Evolutionary conservation across 2,329 filamentous ascomycete genomes (phyloP).

Genomic region (Fusarium foetens): DNA sequence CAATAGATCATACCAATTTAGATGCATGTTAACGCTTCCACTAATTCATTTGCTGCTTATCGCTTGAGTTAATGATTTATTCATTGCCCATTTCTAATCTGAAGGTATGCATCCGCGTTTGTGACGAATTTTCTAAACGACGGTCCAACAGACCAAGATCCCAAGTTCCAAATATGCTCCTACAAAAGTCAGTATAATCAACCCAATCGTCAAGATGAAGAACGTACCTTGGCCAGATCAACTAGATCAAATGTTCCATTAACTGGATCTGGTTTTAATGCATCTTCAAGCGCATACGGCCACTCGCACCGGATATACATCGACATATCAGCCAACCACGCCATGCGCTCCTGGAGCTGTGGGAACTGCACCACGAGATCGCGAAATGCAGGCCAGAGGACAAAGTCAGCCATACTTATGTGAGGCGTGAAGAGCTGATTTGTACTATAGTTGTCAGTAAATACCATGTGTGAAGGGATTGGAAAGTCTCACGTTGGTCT

Average conservation of each 20-base stretch:
- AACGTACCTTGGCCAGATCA: slow-evolving; percentile 6
- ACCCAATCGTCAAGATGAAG: rapidly evolving
- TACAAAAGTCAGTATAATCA: not conserved
- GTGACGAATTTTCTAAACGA: not conserved
- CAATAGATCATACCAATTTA: rapidly evolving
- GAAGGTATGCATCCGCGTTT: slow-evolving; percentile 3
- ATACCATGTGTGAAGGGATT: rapidly evolving
- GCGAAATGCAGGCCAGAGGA: slow-evolving; percentile 12
- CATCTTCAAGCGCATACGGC: slow-evolving; percentile 10
- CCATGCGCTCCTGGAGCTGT: slow-evolving; percentile 22
- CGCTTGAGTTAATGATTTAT: rapidly evolving
- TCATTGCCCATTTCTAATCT: not conserved
- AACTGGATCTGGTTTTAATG: not conserved
- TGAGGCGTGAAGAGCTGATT: not conserved
- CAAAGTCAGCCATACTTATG: slow-evolving; percentile 18
- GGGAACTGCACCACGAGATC: slow-evolving; percentile 19
- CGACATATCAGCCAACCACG: slow-evolving; percentile 8
- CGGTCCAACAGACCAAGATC: slow-evolving; percentile 16
- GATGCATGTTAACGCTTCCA: no score
- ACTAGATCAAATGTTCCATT: not conserved
- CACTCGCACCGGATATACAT: slow-evolving; percentile 6
- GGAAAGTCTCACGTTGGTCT: not conserved
- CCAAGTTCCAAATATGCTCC: slow-evolving; percentile 17
- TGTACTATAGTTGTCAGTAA: not conserved
- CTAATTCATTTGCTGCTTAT: no score